Base-by-base conservation (phyloP, 2,329 filamentous ascomycete species). In the Epichloe hybrida region DNA sequence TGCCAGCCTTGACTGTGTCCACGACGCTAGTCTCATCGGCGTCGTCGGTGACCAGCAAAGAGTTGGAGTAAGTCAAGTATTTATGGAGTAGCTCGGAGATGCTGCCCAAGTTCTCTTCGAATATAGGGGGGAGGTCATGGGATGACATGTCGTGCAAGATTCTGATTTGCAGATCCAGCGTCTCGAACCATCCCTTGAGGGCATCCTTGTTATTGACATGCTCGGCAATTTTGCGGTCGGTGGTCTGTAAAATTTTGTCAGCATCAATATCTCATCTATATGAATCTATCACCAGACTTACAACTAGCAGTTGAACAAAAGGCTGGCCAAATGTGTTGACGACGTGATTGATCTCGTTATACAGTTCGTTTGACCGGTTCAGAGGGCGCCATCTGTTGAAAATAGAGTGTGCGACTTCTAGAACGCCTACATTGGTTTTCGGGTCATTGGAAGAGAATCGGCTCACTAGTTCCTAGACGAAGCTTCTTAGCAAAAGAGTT, bases 371-470 rank as follows among this genome's bases (percentile, higher is more conserved):
- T 42, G 90, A 95, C 54, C 86, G 82, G 71, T 95, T 96, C 40
- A 98, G 76, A 8, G 93, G 94, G 57, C 93, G 80, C 93, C 93
- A 98, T 66, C 93, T 78, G 65, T 86, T 87, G 71, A 97, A 98
- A 60, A 98, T 97, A 46, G 93, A 97, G 70, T 98, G 93, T 59
- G 94, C 94, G 43, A 98, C 93, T 69, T 95, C 89, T 54, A 98
- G 75, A 17, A 98, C 93, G 57, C 93, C 94, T 61, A 90, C 88
- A 69, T 97, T 98, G 65, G 89, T 77, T 57, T 84, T 83, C 53
- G 84, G 81, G 65, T 97, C 86, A 58, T 85, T 82, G 12, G 84
- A 76, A 3, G 88, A 91, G 55, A 98, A 79, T 46, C 90, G 83
- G 46, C 84, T 87, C 58, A 95, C 89, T 53, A 98, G 82, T 67